These are phyloP conservation scores for Entomortierella chlamydospora DNA, from an alignment of 192 early-diverging fungal species.

Conservation along the genomic window DNA sequence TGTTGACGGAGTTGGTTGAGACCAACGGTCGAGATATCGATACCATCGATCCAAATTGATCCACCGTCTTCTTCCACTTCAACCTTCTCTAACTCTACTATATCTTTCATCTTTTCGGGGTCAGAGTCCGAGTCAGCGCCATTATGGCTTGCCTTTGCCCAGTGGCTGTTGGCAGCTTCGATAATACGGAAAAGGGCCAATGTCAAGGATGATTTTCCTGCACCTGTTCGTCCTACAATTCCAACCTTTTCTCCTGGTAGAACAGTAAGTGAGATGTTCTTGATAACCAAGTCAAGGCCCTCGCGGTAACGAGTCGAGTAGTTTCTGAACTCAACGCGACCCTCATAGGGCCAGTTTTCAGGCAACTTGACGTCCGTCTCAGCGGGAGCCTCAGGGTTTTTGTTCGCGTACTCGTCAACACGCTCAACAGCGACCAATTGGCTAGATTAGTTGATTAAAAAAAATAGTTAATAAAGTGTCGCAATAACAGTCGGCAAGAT, in stretches of 20 bases:
- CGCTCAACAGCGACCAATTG: constrained; percentile 86
- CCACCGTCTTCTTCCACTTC: constrained; percentile 44
- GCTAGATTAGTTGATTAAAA: constrained; percentile 65
- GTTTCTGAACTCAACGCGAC: constrained; percentile 78
- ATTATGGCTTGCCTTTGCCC: constrained; percentile 57
- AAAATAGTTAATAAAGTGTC: too few species aligned
- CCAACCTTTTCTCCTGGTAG: constrained; percentile 76
- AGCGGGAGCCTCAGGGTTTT: constrained; percentile 84
- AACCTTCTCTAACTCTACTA: constrained; percentile 12
- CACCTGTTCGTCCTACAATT: constrained; percentile 71
- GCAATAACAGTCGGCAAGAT: too few species aligned
- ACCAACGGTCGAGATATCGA: constrained; percentile 74
- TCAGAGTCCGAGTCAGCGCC: constrained; percentile 33
- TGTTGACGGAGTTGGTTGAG: constrained; percentile 64
- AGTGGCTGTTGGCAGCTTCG: constrained; percentile 62
- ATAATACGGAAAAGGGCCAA: constrained; percentile 63
- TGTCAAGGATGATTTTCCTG: constrained; percentile 66
- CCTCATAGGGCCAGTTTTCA: constrained; percentile 78
- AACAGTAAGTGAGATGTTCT: constrained; percentile 67
- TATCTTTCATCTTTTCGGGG: constrained; percentile 10
- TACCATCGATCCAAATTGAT: constrained; percentile 67
- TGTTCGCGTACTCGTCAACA: constrained; percentile 82
- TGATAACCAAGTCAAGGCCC: constrained; percentile 83
- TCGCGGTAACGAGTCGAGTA: constrained; percentile 87
- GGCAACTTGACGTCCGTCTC: constrained; percentile 69